These are phyloP conservation scores for Rhamnella rubrinervis DNA, from an alignment of 331 rosid genomes.

Conservation along the genomic window DNA sequence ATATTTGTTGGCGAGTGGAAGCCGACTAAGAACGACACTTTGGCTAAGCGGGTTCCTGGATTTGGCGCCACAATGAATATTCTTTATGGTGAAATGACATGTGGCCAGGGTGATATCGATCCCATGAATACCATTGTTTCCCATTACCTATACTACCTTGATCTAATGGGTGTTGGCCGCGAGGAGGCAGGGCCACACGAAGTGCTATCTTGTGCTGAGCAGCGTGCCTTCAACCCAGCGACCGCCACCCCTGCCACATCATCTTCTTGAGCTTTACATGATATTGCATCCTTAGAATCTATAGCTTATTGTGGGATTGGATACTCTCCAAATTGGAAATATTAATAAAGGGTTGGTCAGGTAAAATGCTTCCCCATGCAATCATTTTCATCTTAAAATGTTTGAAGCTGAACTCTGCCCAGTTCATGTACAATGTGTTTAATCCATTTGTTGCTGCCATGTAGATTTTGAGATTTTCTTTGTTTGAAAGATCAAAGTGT, in stretches of 20 bases:
- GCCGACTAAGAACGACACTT: constrained; percentile 86
- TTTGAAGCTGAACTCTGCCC: constrained; percentile 19
- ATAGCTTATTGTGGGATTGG: constrained; percentile 27
- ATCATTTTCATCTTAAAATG: constrained; percentile 25
- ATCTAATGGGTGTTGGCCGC: constrained; percentile 69
- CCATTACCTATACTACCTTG: constrained; percentile 76
- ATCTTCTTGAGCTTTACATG: constrained; percentile 49
- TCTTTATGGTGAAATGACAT: constrained; percentile 72
- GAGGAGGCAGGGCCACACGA: constrained; percentile 72
- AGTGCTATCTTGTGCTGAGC: constrained; percentile 68
- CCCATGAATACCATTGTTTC: constrained; percentile 74
- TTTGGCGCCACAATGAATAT: constrained; percentile 92
- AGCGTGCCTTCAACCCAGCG: constrained; percentile 68
- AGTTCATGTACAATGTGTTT: constrained; percentile 28
- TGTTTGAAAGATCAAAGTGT: constrained; percentile 23
- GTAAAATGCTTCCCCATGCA: constrained; percentile 41
- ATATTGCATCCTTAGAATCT: constrained; percentile 4
- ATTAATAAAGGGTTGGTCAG: constrained; percentile 47
- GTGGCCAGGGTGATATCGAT: constrained; percentile 80
- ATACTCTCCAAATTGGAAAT: constrained; percentile 31
- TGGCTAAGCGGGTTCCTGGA: constrained; percentile 69
- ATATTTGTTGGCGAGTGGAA: constrained; percentile 84
- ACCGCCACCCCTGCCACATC: constrained; percentile 33
- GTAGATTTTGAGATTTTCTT: constrained; percentile 39
- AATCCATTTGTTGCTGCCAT: constrained; percentile 24